Evolutionary conservation across 768 basidiomycete species (phyloP).

Genomic region (Dentipellis sp.): DNA sequence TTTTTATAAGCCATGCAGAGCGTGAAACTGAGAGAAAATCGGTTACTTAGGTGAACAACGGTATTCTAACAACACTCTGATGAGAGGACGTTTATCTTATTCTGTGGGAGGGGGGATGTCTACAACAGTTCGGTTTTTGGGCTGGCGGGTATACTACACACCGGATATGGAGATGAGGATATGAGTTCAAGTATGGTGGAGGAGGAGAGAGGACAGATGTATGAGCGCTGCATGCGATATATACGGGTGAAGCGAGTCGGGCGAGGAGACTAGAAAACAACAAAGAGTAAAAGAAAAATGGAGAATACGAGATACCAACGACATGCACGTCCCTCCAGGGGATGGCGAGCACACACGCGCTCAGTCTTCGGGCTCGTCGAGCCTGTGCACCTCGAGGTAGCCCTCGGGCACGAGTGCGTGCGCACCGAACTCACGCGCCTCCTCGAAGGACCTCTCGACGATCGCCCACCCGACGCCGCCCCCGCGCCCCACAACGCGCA

Average conservation of each 20-base stretch:
- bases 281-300: neutral
- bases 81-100: no score
- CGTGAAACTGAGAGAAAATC: no score
- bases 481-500: conserved; percentile 63
- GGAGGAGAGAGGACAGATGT: neutral
- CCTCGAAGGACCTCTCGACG: conserved; percentile 41
- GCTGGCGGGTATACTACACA: no score
- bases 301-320: no score
- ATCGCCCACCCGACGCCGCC: conserved; percentile 81
- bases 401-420: conserved; percentile 77
- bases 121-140: no score
- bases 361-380: conserved; percentile 18
- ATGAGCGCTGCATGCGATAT: conserved; percentile 1
- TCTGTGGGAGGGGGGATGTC: no score
- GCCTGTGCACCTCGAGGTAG: conserved; percentile 52
- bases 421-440: conserved; percentile 27
- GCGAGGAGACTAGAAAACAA: neutral
- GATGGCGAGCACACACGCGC: neutral
- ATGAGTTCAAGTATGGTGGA: neutral
- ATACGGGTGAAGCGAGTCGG: neutral
- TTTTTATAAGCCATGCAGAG: no score
- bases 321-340: neutral
- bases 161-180: no score
- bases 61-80: no score
- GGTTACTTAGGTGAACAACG: no score